Evolutionary conservation across 192 early-diverging fungal species (phyloP).

Genomic region (Phycomyces nitens): DNA sequence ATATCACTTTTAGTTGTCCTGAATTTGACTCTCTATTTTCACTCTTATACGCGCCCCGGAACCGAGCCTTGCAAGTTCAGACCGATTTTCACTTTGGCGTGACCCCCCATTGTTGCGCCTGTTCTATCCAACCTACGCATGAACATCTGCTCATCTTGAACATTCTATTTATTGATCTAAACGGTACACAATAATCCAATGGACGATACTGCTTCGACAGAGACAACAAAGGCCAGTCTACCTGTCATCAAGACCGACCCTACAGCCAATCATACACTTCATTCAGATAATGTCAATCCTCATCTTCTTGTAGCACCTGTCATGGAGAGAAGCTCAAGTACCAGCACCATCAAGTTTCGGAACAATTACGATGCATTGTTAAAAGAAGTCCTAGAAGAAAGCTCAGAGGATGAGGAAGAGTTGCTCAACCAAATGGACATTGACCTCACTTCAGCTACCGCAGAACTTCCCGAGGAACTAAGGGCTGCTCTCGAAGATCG

Average conservation of each 20-base stretch:
- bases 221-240: neutral
- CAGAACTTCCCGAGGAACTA: constrained; percentile 43
- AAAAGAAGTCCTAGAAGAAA: constrained; percentile 51
- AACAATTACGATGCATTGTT: constrained; percentile 47
- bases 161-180: neutral
- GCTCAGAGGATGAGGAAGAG: constrained; percentile 46
- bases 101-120: too few species aligned
- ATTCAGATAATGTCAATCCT: neutral
- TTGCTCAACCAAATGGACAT: constrained; percentile 25
- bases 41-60: too few species aligned
- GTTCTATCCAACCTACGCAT: neutral
- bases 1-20: too few species aligned
- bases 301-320: neutral
- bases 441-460: constrained; percentile 34
- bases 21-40: too few species aligned
- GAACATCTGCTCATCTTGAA: neutral
- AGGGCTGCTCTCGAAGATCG: constrained; percentile 46
- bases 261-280: neutral
- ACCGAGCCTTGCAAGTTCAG: too few species aligned
- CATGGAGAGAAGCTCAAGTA: constrained; percentile 25
- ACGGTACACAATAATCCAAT: neutral
- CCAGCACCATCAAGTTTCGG: constrained; percentile 25
- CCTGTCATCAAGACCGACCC: neutral
- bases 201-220: neutral
- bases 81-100: too few species aligned